A percentile compares a stretch with the other conserved stretches of the same genome.
Evolutionary conservation across 1,284 basidiomycete genomes (phyloP).

Genomic region (Dichomitus squalens): DNA sequence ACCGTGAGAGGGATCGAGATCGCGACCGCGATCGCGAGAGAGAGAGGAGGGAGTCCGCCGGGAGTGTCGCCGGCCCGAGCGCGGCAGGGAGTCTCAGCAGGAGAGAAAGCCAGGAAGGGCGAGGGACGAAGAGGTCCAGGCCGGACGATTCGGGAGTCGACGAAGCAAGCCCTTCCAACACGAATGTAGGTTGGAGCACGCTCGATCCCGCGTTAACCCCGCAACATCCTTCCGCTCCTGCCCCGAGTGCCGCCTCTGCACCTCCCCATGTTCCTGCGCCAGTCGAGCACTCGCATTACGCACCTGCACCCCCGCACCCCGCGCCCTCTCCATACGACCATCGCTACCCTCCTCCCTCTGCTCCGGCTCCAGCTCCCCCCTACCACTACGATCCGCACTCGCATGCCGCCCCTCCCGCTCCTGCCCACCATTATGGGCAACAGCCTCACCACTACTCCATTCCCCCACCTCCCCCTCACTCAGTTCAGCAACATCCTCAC

Average conservation of each 20-base stretch:
- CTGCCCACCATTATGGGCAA: constrained; percentile 26
- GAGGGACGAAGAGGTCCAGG: constrained; percentile 24
- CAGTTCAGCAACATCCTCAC: constrained; percentile 25
- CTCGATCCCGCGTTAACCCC: constrained; percentile 31
- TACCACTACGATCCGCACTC: constrained; percentile 31
- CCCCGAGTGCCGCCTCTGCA: constrained; percentile 7
- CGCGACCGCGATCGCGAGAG: constrained; percentile 31
- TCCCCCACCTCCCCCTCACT: constrained; percentile 29
- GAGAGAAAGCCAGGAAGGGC: constrained; percentile 23
- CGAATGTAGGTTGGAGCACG: constrained; percentile 23
- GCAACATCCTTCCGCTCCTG: constrained; percentile 1
- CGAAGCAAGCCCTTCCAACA: constrained; percentile 22
- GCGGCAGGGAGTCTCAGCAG: constrained; percentile 15
- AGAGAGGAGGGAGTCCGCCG: constrained; percentile 23
- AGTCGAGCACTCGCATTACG: constrained; percentile 23
- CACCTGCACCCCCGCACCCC: constrained; percentile 20
- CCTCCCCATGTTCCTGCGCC: constrained; percentile 18
- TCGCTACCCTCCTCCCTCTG: constrained; percentile 27
- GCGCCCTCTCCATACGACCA: constrained; percentile 29
- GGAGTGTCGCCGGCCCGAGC: constrained; percentile 21
- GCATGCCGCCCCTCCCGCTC: constrained; percentile 22
- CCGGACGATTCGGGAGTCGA: constrained; percentile 20
- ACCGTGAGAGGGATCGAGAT: constrained; percentile 25
- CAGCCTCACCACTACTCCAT: constrained; percentile 31
- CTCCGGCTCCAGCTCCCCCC: constrained; percentile 22